These are phyloP conservation scores for Syncephalastrum sp. DNA, from an alignment of 371 early-diverging fungal genomes.

Conservation along the genomic window DNA sequence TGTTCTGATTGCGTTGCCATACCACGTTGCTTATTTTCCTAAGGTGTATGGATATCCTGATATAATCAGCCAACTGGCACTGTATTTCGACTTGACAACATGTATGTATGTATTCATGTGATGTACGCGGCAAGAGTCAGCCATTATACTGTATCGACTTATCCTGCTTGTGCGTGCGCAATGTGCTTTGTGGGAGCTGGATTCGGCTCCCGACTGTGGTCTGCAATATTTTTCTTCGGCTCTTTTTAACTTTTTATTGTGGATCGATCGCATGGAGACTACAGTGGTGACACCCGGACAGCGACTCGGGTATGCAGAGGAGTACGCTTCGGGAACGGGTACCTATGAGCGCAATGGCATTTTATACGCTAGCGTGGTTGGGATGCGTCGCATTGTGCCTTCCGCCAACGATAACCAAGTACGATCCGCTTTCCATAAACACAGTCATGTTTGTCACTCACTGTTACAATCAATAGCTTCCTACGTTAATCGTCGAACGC, in stretches of 20 bases:
- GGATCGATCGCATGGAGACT: conserved; percentile 10
- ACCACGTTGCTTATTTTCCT: too few species aligned
- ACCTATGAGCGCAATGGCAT: conserved; percentile 78
- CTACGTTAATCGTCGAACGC: conserved; percentile 48
- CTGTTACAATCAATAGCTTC: conserved; percentile 38
- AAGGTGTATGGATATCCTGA: too few species aligned
- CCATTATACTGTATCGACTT: too few species aligned
- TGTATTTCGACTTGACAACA: too few species aligned
- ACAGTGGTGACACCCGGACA: conserved; percentile 78
- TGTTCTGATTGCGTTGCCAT: too few species aligned
- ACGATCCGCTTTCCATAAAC: conserved; percentile 7
- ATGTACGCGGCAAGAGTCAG: too few species aligned
- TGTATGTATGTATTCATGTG: too few species aligned
- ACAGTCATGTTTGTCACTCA: conserved; percentile 32
- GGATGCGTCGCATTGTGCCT: conserved; percentile 45
- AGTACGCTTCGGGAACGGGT: conserved; percentile 72
- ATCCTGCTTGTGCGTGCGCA: too few species aligned
- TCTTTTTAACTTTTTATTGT: not conserved
- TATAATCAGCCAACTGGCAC: too few species aligned
- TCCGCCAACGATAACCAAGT: conserved; percentile 37
- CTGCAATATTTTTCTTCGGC: conserved; percentile 1
- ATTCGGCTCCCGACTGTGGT: too few species aligned
- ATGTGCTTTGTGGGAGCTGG: too few species aligned
- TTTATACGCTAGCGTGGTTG: conserved; percentile 82
- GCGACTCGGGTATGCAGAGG: conserved; percentile 73